phyloP scores from a whole-genome alignment of 257 asterid genomes.

The Solanum etuberosum region DNA sequence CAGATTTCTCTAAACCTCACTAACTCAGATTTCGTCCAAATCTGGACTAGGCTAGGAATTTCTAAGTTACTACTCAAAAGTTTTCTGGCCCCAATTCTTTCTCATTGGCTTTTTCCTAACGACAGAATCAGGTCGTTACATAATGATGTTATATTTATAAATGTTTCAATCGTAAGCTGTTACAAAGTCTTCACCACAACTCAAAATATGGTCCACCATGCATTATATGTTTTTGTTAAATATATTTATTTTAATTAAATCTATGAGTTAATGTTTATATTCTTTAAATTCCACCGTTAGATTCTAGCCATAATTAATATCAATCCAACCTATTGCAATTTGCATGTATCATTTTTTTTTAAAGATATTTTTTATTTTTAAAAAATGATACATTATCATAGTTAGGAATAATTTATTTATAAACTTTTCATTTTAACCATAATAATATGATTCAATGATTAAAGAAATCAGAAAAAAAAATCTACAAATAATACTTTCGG shows the following conservation, averaged over 20 bases:
- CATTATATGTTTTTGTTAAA: not conserved
- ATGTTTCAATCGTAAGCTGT: conserved; percentile 23
- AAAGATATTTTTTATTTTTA: no score
- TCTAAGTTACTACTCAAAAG: no score
- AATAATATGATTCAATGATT: not conserved
- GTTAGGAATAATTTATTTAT: not conserved
- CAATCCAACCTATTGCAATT: not conserved
- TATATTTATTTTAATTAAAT: no score
- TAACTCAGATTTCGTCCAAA: no score
- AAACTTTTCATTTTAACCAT: not conserved
- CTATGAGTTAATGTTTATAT: not conserved
- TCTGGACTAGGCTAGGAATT: no score
- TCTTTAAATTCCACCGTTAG: not conserved
- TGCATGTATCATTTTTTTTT: not conserved
- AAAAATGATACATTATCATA: not conserved
- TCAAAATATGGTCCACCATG: conserved; percentile 56
- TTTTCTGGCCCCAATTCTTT: no score
- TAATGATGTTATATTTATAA: not conserved
- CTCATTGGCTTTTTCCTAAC: no score
- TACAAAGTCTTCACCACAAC: conserved; percentile 62
- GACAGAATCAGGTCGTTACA: no score
- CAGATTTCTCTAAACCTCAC: no score
- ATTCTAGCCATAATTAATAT: not conserved
- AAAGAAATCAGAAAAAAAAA: not conserved
- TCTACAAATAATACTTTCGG: not conserved